Evolutionary conservation across 495 filamentous ascomycete genomes (phyloP).

Genomic region (Penicillium mononematosum): DNA sequence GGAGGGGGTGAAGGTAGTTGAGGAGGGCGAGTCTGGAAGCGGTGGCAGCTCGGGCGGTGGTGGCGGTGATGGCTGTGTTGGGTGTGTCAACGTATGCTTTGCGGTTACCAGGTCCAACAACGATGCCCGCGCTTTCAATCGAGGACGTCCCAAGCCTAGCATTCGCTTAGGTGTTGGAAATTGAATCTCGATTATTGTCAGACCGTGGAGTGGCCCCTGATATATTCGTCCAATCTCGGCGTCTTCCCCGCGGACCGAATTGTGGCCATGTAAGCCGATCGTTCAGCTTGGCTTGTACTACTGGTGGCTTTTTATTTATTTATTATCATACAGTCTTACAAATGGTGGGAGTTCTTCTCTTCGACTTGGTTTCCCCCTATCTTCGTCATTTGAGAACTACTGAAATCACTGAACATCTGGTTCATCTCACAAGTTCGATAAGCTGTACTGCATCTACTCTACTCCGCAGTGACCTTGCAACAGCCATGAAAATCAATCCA

Average conservation of each 20-base stretch:
- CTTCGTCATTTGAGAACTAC: not conserved
- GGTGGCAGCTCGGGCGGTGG: slow-evolving; percentile 49
- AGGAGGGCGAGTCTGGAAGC: slow-evolving; percentile 53
- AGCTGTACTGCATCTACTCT: slow-evolving; percentile 5
- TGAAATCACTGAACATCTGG: not conserved
- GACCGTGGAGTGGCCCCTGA: slow-evolving; percentile 14
- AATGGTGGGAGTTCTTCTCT: not conserved
- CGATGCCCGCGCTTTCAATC: slow-evolving; percentile 68
- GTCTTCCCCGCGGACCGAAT: slow-evolving; percentile 10
- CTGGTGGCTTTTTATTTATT: not conserved
- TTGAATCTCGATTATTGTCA: slow-evolving; percentile 1
- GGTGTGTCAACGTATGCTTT: slow-evolving; percentile 21
- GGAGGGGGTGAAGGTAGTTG: slow-evolving; percentile 40
- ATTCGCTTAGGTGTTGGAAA: slow-evolving; percentile 34
- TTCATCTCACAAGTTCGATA: not conserved
- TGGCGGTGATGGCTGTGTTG: slow-evolving; percentile 12
- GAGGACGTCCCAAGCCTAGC: slow-evolving; percentile 59
- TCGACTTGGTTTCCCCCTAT: not conserved
- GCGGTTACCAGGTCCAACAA: slow-evolving; percentile 67
- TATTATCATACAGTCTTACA: not conserved
- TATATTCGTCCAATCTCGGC: slow-evolving; percentile 10
- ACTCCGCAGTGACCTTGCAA: not conserved
- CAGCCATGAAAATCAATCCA: not conserved
- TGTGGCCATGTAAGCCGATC: slow-evolving; percentile 9
- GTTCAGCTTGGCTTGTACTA: slow-evolving; percentile 1